Evolutionary conservation across 139 green algal species (phyloP).

Genomic region (Chlamydomonas schloesseri): DNA sequence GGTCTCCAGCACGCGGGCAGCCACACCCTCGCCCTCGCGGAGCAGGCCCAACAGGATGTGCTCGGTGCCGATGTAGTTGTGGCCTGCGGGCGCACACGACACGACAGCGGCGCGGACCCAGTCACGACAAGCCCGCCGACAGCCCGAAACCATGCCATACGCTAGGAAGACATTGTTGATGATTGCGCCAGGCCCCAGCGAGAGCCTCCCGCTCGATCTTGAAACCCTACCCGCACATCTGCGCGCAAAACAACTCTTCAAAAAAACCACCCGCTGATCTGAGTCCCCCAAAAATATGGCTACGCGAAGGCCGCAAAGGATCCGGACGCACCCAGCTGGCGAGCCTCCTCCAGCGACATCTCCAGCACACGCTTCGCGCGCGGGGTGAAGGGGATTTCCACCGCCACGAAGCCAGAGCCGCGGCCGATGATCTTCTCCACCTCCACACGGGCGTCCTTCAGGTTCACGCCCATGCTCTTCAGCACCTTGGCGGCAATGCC

Average conservation of each 20-base stretch:
- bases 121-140: too few relatives aligned
- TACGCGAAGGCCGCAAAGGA: neutral
- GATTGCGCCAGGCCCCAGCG: too few relatives aligned
- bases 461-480: constrained; percentile 98
- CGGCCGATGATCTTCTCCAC: constrained; percentile 99
- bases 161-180: too few relatives aligned
- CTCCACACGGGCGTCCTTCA: constrained; percentile 96
- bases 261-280: too few relatives aligned
- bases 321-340: constrained; percentile 87
- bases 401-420: constrained; percentile 97
- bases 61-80: constrained; percentile 99
- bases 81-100: constrained; percentile 70
- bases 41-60: constrained; percentile 99
- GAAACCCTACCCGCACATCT: too few relatives aligned
- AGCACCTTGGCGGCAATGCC: constrained; percentile 99
- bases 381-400: constrained; percentile 99
- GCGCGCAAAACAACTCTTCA: too few relatives aligned
- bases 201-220: too few relatives aligned
- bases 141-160: too few relatives aligned
- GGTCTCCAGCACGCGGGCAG: constrained; percentile 96
- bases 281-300: too few relatives aligned
- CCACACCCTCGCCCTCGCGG: constrained; percentile 98
- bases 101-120: too few relatives aligned
- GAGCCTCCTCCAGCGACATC: constrained; percentile 97
- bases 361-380: constrained; percentile 99